Percentiles rank a stretch among this genome's conserved stretches.
These are phyloP conservation scores for Streptanthus diversifolius DNA, from an alignment of 345 rosid species.

Conservation along the genomic window DNA sequence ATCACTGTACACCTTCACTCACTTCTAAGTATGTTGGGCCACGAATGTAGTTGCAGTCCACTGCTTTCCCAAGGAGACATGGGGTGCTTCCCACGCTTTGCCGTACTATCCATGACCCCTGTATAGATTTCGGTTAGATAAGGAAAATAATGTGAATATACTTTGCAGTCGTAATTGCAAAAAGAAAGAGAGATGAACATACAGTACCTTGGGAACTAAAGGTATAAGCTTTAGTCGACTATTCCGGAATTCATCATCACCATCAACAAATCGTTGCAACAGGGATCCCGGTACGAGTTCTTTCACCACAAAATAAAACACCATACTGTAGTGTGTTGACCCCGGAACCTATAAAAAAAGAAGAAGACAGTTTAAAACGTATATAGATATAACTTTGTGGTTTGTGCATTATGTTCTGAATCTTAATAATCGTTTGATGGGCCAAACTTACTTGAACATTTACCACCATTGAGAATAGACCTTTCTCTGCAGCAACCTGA, in stretches of 20 bases:
- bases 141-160: neutral
- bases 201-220: conserved; percentile 92
- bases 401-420: neutral
- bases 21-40: conserved; percentile 84
- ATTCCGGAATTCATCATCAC: conserved; percentile 97
- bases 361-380: neutral
- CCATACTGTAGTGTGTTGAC: conserved; percentile 97
- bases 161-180: conserved; percentile 10
- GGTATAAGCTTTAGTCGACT: conserved; percentile 94
- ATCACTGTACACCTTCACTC: neutral
- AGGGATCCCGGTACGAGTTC: conserved; percentile 69
- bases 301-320: conserved; percentile 77
- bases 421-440: neutral
- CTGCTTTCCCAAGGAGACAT: conserved; percentile 95
- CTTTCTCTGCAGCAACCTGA: conserved; percentile 73
- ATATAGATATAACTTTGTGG: neutral
- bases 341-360: conserved; percentile 67
- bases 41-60: conserved; percentile 92
- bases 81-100: conserved; percentile 99
- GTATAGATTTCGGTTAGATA: neutral
- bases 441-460: conserved; percentile 66
- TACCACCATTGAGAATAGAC: conserved; percentile 63
- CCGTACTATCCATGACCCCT: conserved; percentile 99
- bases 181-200: conserved; percentile 14
- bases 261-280: conserved; percentile 88